A percentile compares a stretch with the other conserved stretches of the same genome.
Evolutionary conservation across 306 rosid genomes (phyloP).

Genomic region (Acacia melanoxylon): DNA sequence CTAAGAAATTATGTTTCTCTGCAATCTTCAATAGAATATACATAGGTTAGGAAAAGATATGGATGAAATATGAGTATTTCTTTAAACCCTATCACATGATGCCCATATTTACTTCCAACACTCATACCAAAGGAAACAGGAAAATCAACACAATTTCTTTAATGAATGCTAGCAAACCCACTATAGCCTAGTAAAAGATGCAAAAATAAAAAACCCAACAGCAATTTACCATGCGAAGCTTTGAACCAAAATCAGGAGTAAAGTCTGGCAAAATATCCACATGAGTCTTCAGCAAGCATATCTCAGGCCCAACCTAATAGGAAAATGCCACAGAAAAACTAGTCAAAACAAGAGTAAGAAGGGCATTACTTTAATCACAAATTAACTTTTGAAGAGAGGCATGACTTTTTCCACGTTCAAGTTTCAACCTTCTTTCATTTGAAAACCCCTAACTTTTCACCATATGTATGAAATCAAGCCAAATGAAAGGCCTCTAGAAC

Average conservation of each 20-base stretch:
- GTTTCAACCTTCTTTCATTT: not conserved
- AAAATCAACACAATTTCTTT: not conserved
- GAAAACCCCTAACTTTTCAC: constrained; percentile 3
- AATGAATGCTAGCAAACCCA: constrained; percentile 6
- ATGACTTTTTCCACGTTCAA: not conserved
- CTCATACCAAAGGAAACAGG: constrained; percentile 7
- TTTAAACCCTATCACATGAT: constrained; percentile 5
- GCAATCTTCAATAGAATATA: constrained; percentile 65
- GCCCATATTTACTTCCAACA: not conserved
- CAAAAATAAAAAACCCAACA: not conserved
- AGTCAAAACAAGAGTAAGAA: not conserved
- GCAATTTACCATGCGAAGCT: constrained; percentile 69
- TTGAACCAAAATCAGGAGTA: constrained; percentile 82
- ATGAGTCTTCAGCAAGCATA: constrained; percentile 89
- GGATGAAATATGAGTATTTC: constrained; percentile 3
- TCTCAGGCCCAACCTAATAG: constrained; percentile 87
- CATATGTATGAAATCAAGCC: constrained; percentile 9
- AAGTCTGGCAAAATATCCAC: constrained; percentile 95
- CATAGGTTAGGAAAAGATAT: constrained; percentile 29
- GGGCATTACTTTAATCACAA: not conserved
- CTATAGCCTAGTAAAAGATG: not conserved
- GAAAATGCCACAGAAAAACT: constrained; percentile 15
- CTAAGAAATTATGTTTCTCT: constrained; percentile 77
- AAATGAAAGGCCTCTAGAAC: not conserved
- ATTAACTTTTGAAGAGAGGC: constrained; percentile 8